phyloP scores from a whole-genome alignment of 2,329 filamentous ascomycete species.

The Fusarium piperis region DNA sequence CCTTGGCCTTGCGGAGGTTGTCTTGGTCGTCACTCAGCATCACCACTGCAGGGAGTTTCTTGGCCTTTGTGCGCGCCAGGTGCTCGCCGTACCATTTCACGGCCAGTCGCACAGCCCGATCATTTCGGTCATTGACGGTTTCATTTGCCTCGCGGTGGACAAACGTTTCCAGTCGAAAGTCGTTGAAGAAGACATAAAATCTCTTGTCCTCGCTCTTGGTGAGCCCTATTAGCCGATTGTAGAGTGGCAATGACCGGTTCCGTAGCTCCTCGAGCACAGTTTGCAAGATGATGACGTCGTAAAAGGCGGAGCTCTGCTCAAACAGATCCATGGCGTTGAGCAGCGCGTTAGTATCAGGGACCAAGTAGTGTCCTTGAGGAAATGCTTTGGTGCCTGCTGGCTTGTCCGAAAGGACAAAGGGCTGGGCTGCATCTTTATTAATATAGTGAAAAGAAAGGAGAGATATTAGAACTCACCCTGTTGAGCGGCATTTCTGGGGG shows the following conservation, averaged over 20 bases:
- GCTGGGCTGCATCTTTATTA: slow-evolving; percentile 64
- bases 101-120: slow-evolving; percentile 86
- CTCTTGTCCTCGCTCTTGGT: slow-evolving; percentile 97
- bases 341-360: slow-evolving; percentile 96
- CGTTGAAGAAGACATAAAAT: slow-evolving; percentile 99
- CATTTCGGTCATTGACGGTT: slow-evolving; percentile 95
- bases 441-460: neutral
- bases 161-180: slow-evolving; percentile 93
- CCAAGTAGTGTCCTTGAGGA: slow-evolving; percentile 88
- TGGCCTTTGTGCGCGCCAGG: slow-evolving; percentile 70
- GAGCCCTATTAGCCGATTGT: slow-evolving; percentile 89
- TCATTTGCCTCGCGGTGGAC: slow-evolving; percentile 79
- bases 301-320: slow-evolving; percentile 89
- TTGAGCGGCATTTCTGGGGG: slow-evolving; percentile 82
- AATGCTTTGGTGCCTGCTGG: slow-evolving; percentile 86
- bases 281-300: slow-evolving; percentile 96
- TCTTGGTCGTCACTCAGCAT: slow-evolving; percentile 95
- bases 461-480: slow-evolving; percentile 64
- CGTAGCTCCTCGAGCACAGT: slow-evolving; percentile 96
- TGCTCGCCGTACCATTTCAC: slow-evolving; percentile 93
- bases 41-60: slow-evolving; percentile 77
- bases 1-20: slow-evolving; percentile 83
- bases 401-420: slow-evolving; percentile 88
- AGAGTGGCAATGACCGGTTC: slow-evolving; percentile 91
- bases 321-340: slow-evolving; percentile 97